phyloP scores from a whole-genome alignment of 2,329 filamentous ascomycete species.

The Diplodia mutila region DNA sequence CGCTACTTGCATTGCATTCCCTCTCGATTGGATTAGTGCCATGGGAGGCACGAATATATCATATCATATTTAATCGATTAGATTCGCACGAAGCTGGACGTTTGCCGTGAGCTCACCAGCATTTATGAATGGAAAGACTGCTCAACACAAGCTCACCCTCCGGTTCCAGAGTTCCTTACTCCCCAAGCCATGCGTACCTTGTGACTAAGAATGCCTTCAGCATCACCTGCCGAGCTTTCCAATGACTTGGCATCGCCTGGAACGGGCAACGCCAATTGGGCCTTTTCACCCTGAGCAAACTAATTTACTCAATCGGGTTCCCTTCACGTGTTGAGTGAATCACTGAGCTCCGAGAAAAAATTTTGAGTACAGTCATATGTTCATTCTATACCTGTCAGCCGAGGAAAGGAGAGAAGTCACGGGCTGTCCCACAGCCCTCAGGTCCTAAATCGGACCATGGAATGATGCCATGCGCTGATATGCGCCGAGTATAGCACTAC shows the following conservation, averaged over 20 bases:
- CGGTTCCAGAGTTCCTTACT: background rate
- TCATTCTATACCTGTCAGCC: background rate
- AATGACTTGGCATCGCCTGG: background rate
- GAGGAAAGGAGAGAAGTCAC: background rate
- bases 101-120: background rate
- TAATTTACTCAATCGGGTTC: background rate
- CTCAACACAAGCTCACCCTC: background rate
- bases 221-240: background rate
- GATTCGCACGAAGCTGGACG: constrained; percentile 14
- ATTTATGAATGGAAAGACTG: background rate
- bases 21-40: constrained; percentile 13
- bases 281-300: background rate
- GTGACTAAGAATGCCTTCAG: background rate
- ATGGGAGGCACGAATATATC: constrained; percentile 1
- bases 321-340: background rate
- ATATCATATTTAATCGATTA: constrained; percentile 23
- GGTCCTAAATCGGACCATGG: background rate
- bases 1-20: constrained; percentile 11
- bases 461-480: background rate
- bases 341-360: background rate
- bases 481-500: background rate
- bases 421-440: background rate
- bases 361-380: background rate
- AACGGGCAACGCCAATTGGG: too few species aligned
- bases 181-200: background rate